Conservation (phyloP, 345 rosid species). For the Draba incana region DNA sequence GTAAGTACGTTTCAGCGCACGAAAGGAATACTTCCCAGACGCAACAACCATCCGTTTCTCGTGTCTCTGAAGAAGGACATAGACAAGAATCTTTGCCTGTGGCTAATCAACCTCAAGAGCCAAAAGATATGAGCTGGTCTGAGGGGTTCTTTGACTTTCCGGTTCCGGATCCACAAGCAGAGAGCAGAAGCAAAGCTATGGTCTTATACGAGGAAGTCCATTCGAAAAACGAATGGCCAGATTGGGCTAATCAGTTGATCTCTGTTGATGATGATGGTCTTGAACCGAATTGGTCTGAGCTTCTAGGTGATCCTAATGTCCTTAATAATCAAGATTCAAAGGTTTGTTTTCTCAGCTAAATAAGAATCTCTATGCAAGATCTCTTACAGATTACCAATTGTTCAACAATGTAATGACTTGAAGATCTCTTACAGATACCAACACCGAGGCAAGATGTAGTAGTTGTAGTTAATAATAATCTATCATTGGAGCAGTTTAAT, state of each 20-base stretch:
- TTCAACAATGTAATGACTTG: not conserved
- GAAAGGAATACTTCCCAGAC: conserved; percentile 51
- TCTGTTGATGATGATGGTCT: conserved; percentile 63
- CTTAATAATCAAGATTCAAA: conserved; percentile 52
- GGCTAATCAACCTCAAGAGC: conserved; percentile 46
- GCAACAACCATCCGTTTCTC: conserved; percentile 47
- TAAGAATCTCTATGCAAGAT: conserved; percentile 17
- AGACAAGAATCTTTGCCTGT: conserved; percentile 38
- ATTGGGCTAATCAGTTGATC: conserved; percentile 71
- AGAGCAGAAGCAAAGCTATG: conserved; percentile 44
- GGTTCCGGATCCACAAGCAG: conserved; percentile 53
- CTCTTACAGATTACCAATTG: conserved; percentile 38
- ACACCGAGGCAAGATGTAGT: conserved; percentile 45
- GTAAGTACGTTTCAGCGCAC: conserved; percentile 44
- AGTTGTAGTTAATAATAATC: conserved; percentile 35
- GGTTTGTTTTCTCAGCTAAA: conserved; percentile 49
- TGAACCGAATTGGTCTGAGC: conserved; percentile 70
- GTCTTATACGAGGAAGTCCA: conserved; percentile 47
- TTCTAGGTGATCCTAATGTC: conserved; percentile 55
- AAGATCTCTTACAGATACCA: conserved; percentile 39
- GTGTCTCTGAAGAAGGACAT: conserved; percentile 40
- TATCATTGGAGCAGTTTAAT: conserved; percentile 42
- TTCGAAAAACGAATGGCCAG: conserved; percentile 59
- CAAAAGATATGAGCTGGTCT: conserved; percentile 58
- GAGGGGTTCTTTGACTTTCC: conserved; percentile 55